Base-by-base conservation (phyloP, 2,329 filamentous ascomycete genomes). In the Fusarium sambucinum region DNA sequence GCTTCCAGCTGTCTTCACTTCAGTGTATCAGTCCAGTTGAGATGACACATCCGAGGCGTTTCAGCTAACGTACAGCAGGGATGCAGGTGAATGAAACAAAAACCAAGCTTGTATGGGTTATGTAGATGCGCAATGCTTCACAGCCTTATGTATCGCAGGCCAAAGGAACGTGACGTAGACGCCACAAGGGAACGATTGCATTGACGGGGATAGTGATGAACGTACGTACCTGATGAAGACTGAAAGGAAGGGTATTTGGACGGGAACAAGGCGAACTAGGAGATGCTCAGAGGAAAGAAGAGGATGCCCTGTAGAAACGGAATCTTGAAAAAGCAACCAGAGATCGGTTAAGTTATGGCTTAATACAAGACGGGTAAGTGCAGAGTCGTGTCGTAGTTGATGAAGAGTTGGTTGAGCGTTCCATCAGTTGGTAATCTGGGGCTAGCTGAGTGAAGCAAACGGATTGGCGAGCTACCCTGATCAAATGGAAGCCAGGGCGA, bases 151-250 rank as follows among this genome's bases (percentile, higher is more conserved):
- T 66, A 73, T 61, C 57, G 57, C 50, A 68, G 45, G 45, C 50
- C 54, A 47, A 56, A 55, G 33, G n/a, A 72, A 55, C 69, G 70
- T 73, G 71, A 73, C 70, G 71, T 73, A 73, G 60, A 59, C 51
- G 55, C 67, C 54, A 59, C 66, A 59, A 63, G 58, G 56, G 37
- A 41, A 40, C 53, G 54, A n/a, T 41, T 59, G 56, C 47, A 56
- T 52, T 56, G 60, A 66, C 66, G 56, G 60, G 65, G 60, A 37
- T 46, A 44, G 41, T 58, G 52, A 69, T 32, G 27, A 44, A 70
- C 66, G 46, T 69, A 69, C 66, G 46, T 70, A 69, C 66, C 66
- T 30, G 46, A 51, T 66, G 60, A 51, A 42, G 60, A 30, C 38
- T 44, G 21, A 46, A 40, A 55, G 35, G 48, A 29, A 46, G 46